phyloP scores from a whole-genome alignment of 2,329 filamentous ascomycete genomes.

The Lasiodiplodia gonubiensis region DNA sequence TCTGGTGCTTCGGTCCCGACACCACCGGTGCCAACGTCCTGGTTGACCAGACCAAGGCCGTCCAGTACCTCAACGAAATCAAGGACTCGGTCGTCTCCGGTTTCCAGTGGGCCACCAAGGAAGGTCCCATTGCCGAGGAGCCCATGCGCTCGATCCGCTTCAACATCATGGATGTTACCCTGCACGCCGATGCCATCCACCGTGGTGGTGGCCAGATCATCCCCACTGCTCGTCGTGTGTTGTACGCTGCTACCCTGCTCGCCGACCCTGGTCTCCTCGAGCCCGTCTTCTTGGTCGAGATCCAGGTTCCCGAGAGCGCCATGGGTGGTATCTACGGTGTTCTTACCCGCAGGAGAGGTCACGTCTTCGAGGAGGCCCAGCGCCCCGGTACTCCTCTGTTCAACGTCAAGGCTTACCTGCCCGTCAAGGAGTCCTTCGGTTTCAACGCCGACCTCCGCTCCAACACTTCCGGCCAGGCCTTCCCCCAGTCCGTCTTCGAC shows the following conservation, averaged over 20 bases:
- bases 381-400: constrained; percentile 98
- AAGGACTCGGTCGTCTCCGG: constrained; percentile 99
- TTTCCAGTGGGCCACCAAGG: constrained; percentile 99
- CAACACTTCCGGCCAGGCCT: constrained; percentile 94
- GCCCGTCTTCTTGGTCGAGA: constrained; percentile 99
- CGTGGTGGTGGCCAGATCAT: constrained; percentile 99
- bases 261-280: constrained; percentile 91
- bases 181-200: constrained; percentile 99
- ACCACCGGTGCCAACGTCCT: constrained; percentile 97
- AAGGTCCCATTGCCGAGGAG: constrained; percentile 98
- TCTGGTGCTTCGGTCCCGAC: constrained; percentile 99
- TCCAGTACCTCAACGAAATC: constrained; percentile 99
- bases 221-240: constrained; percentile 94
- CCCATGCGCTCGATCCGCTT: constrained; percentile 96
- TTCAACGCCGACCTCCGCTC: constrained; percentile 97
- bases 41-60: constrained; percentile 99
- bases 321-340: constrained; percentile 99
- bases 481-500: constrained; percentile 98
- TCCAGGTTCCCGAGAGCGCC: constrained; percentile 96
- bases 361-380: constrained; percentile 99
- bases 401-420: constrained; percentile 97
- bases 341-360: constrained; percentile 95
- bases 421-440: constrained; percentile 97
- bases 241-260: constrained; percentile 91
- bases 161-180: constrained; percentile 99